Evolutionary conservation across 1,284 basidiomycete genomes (phyloP).

Genomic region (Leccinum angustisporum): DNA sequence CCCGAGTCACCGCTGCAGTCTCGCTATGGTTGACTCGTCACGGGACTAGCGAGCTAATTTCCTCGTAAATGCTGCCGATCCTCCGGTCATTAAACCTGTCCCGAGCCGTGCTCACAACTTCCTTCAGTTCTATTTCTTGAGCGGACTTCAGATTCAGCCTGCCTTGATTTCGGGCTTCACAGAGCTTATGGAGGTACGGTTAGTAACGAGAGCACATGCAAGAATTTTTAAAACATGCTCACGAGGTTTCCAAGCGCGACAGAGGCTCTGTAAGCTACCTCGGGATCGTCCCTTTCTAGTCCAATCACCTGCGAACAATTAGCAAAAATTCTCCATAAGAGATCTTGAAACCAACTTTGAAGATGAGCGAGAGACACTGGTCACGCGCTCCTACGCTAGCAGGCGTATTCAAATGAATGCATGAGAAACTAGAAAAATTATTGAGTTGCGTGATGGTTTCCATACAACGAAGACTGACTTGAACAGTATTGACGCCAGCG

Average conservation of each 20-base stretch:
- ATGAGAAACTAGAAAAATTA: conserved; percentile 54
- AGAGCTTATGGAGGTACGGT: conserved; percentile 39
- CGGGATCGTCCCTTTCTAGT: conserved; percentile 73
- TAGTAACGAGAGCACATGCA: neutral
- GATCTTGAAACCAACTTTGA: conserved; percentile 41
- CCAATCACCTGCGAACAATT: conserved; percentile 53
- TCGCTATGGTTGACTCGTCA: conserved; percentile 3
- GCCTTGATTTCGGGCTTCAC: conserved; percentile 43
- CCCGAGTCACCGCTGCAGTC: neutral
- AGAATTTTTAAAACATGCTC: conserved; percentile 29
- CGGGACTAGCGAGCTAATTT: conserved; percentile 41
- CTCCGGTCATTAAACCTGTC: conserved; percentile 57
- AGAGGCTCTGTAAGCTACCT: conserved; percentile 81
- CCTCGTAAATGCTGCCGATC: conserved; percentile 49
- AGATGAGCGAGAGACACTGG: conserved; percentile 45
- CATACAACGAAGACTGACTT: conserved; percentile 55
- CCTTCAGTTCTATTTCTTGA: conserved; percentile 37
- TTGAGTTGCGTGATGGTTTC: conserved; percentile 7
- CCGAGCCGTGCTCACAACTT: conserved; percentile 42
- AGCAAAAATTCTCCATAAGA: conserved; percentile 10
- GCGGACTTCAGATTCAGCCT: conserved; percentile 40
- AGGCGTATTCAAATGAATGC: conserved; percentile 46
- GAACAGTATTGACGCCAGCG: conserved; percentile 75
- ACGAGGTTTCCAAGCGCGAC: conserved; percentile 91
- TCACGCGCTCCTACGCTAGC: conserved; percentile 36